Evolutionary conservation across 2,329 filamentous ascomycete species (phyloP), one percentile per base, ranked within the genome.

Genomic region (Aspergillus sp.): DNA sequence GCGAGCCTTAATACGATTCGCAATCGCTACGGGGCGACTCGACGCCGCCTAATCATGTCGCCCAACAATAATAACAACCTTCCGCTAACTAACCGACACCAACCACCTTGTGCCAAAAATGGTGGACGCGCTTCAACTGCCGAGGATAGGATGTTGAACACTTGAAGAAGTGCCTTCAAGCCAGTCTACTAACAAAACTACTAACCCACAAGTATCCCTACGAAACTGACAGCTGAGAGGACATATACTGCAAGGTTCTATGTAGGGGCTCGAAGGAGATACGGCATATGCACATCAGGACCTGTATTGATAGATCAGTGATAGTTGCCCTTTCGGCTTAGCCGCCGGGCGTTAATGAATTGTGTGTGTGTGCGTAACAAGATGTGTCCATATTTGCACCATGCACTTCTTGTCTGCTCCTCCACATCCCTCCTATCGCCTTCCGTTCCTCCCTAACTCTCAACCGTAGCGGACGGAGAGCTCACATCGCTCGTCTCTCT

Each of bases 161-260:
- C 63, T 68, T 69, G 55, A 48, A 66, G 63, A 67, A 69, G 60
- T 56, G 57, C 58, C 64, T 69, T 67, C 57, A 67, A 68, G 64
- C 58, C 35, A 65, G 60, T 48, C 60, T 61, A 63, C 61, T 61
- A 60, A 64, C 32, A 57, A 47, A 62, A 53, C 51, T 59, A 63
- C 64, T 65, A 64, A 62, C 56, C 54, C 54, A 65, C 57, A 52
- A 58, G 60, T 46, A 59, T 50, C 53, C 41, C 51, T 57, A 54
- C 49, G 54, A 61, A 50, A 59, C 54, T 52, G 57, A 47, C 43
- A 58, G 46, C 51, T 57, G 53, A 52, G 45, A 60, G 32, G 55
- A 53, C 45, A 64, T 48, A 61, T 58, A 52, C 49, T 42, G 51
- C 44, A 58, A 56, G 54, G 35, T 52, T 56, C 22, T 49, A 44